Percentiles rank a stretch among this genome's conserved stretches.
These are phyloP conservation scores for Ophiostoma triangulosporum DNA, from an alignment of 2,329 filamentous ascomycete species.

Conservation along the genomic window DNA sequence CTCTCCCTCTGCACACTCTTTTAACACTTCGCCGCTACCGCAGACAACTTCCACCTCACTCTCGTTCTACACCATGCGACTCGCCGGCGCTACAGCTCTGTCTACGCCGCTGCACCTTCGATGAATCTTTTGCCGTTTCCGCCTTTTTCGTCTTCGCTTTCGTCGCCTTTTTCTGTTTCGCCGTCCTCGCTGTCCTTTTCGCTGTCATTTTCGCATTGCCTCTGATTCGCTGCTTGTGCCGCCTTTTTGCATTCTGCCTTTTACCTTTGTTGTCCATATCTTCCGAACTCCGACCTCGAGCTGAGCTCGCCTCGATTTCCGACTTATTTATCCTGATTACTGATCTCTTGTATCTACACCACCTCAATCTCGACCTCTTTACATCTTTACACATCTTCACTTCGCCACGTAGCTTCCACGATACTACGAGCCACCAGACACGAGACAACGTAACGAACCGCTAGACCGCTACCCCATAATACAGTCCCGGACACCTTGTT, in stretches of 20 bases:
- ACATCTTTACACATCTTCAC: no score
- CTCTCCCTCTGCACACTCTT: neutral
- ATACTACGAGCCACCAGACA: neutral
- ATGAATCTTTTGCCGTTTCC: neutral
- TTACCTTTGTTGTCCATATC: no score
- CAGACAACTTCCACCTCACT: neutral
- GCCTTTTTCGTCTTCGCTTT: neutral
- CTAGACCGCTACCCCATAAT: neutral
- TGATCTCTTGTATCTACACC: neutral
- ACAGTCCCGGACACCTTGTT: neutral
- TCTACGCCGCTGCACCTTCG: conserved; percentile 2
- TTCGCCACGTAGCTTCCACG: neutral
- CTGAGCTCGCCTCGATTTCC: no score
- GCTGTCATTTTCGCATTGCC: neutral
- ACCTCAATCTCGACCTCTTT: neutral
- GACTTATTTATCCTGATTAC: no score
- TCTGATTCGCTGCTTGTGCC: no score
- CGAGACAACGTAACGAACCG: neutral
- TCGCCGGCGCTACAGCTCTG: neutral
- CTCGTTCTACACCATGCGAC: neutral
- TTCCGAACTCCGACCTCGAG: no score
- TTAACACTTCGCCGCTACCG: neutral
- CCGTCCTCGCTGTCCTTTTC: neutral
- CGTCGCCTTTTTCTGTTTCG: neutral
- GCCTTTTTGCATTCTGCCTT: no score